Conservation (phyloP, 2,329 filamentous ascomycete species). For the Fusarium pseudocircinatum region DNA sequence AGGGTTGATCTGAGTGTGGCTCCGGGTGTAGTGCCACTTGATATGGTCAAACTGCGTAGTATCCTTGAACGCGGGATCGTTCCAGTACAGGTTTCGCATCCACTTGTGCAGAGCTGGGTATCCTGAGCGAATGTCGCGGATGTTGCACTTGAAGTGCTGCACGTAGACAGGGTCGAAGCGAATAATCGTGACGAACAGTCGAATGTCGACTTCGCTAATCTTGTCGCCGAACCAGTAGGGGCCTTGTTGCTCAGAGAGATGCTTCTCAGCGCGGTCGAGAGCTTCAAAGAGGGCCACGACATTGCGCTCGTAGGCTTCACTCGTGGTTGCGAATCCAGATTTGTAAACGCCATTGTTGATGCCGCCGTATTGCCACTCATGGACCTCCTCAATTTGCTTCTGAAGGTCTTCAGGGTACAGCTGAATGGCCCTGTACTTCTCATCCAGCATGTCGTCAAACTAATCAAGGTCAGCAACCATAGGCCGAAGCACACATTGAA, state of each 20-base stretch:
- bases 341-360: slow-evolving; percentile 80
- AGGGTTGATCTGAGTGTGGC: slow-evolving; percentile 73
- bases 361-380: slow-evolving; percentile 81
- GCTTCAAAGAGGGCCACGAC: slow-evolving; percentile 76
- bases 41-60: slow-evolving; percentile 96
- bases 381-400: slow-evolving; percentile 76
- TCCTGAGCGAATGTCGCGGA: slow-evolving; percentile 83
- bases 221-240: slow-evolving; percentile 80
- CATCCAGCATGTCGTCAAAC: slow-evolving; percentile 77
- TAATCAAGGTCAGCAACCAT: slow-evolving; percentile 28
- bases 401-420: slow-evolving; percentile 75
- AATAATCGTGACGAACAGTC: slow-evolving; percentile 77
- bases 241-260: slow-evolving; percentile 63
- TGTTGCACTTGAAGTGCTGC: slow-evolving; percentile 89
- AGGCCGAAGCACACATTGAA: too few species aligned
- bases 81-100: slow-evolving; percentile 88
- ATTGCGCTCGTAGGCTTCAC: slow-evolving; percentile 82
- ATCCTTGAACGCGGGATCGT: slow-evolving; percentile 76
- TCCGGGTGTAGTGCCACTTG: slow-evolving; percentile 77
- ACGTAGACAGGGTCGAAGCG: slow-evolving; percentile 85
- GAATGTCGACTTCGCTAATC: slow-evolving; percentile 84
- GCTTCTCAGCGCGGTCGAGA: slow-evolving; percentile 79
- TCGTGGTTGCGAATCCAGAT: slow-evolving; percentile 85
- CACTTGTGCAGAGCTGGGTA: slow-evolving; percentile 85
- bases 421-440: slow-evolving; percentile 67